Conservation (phyloP, 805 yeast genomes). For the Metschnikowia aberdeeniae region DNA sequence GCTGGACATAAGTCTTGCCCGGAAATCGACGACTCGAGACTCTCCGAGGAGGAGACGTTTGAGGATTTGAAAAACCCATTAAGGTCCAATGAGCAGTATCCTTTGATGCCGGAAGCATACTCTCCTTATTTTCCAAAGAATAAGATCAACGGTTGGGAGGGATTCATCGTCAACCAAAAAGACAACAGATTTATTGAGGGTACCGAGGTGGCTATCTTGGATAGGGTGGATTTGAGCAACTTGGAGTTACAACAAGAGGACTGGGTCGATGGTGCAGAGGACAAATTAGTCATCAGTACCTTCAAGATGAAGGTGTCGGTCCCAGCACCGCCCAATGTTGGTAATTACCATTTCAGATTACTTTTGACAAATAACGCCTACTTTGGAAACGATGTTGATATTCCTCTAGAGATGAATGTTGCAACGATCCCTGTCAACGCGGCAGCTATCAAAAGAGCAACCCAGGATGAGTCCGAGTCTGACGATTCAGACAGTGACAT, state of each 20-base stretch:
- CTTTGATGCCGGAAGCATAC: constrained; percentile 59
- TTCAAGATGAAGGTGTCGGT: constrained; percentile 69
- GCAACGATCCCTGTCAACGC: constrained; percentile 39
- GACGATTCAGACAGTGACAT: constrained; percentile 52
- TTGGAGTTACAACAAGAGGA: constrained; percentile 50
- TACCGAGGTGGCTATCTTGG: constrained; percentile 48
- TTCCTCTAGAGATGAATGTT: constrained; percentile 69
- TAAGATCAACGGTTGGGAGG: constrained; percentile 57
- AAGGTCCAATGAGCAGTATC: constrained; percentile 60
- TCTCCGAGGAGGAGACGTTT: constrained; percentile 56
- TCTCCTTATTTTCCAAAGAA: constrained; percentile 74
- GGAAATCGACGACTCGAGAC: constrained; percentile 35
- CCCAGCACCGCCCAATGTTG: constrained; percentile 74
- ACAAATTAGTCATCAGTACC: constrained; percentile 52
- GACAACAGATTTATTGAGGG: constrained; percentile 76
- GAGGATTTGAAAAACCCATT: constrained; percentile 73
- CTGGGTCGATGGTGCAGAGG: constrained; percentile 41
- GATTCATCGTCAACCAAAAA: constrained; percentile 63
- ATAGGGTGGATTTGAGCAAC: constrained; percentile 52
- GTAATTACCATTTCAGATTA: constrained; percentile 65
- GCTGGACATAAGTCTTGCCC: constrained; percentile 62
- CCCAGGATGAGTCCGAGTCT: constrained; percentile 28
- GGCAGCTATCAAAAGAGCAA: constrained; percentile 21
- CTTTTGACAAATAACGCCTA: constrained; percentile 69
- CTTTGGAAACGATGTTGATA: constrained; percentile 76